These are phyloP conservation scores for Nitzschia inconspicua DNA, from an alignment of 108 stramenopile species.

Conservation along the genomic window DNA sequence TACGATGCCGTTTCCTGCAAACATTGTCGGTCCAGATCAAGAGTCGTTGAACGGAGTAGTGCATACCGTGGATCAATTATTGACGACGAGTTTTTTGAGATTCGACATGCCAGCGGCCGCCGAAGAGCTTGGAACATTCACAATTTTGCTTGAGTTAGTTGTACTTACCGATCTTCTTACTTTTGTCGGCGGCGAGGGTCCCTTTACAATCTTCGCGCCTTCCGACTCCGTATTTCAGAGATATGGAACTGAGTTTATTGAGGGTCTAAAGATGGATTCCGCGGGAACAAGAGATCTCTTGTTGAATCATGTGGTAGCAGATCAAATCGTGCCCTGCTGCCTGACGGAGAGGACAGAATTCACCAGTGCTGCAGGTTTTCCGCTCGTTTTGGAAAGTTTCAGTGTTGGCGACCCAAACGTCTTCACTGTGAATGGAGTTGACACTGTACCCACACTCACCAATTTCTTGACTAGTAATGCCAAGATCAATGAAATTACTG, in stretches of 20 bases:
- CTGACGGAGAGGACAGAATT: neutral
- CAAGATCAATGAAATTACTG: neutral
- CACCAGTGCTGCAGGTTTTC: neutral
- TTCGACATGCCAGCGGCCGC: neutral
- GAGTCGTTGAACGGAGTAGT: neutral
- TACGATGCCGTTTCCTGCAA: neutral
- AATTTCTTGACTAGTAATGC: neutral
- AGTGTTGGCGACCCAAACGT: too few relatives aligned
- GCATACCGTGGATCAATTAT: neutral
- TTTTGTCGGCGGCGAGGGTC: slow-evolving; percentile 3
- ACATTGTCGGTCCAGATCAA: neutral
- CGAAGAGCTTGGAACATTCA: neutral
- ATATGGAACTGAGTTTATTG: neutral
- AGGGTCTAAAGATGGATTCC: neutral
- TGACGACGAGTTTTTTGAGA: neutral
- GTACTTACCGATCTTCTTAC: neutral
- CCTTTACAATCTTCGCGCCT: slow-evolving; percentile 13
- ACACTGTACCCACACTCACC: neutral
- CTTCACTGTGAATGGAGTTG: neutral
- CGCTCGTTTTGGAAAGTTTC: neutral
- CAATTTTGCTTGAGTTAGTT: neutral
- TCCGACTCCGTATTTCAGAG: neutral
- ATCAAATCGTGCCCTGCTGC: neutral
- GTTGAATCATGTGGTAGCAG: neutral
- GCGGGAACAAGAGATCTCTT: neutral